Conservation (phyloP, 108 stramenopile genomes). For the Nitzschia sp. region DNA sequence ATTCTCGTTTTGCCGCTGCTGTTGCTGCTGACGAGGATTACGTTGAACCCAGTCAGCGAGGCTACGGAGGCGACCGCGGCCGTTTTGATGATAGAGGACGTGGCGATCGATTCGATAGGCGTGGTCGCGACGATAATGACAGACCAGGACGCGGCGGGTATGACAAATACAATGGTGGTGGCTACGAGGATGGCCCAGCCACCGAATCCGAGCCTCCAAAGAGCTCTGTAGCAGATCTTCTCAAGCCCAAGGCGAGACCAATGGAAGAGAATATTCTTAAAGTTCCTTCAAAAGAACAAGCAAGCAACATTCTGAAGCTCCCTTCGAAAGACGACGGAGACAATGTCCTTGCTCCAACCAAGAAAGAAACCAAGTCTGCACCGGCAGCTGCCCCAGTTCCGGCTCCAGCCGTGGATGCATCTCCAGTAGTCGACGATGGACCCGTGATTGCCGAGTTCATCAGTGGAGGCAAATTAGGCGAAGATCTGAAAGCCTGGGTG, state of each 20-base stretch:
- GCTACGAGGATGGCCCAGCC: conserved; percentile 24
- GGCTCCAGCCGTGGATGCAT: conserved; percentile 26
- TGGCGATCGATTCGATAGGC: conserved; percentile 41
- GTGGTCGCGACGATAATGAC: conserved; percentile 29
- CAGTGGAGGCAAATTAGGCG: conserved; percentile 69
- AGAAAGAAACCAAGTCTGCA: conserved; percentile 47
- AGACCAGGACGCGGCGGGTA: conserved; percentile 32
- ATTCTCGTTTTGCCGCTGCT: conserved; percentile 65
- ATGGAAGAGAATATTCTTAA: conserved; percentile 48
- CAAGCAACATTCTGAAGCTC: conserved; percentile 39
- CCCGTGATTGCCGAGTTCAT: conserved; percentile 62
- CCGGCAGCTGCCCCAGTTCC: conserved; percentile 32
- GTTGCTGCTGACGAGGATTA: conserved; percentile 49
- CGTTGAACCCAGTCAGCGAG: conserved; percentile 31
- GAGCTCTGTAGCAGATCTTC: conserved; percentile 34
- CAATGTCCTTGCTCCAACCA: conserved; percentile 28
- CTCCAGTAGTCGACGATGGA: conserved; percentile 28
- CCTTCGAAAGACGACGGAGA: conserved; percentile 42
- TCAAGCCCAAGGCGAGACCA: conserved; percentile 40
- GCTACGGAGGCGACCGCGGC: conserved; percentile 16
- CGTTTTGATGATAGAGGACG: conserved; percentile 32
- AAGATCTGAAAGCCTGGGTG: conserved; percentile 74
- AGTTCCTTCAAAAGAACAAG: conserved; percentile 53
- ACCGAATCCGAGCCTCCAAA: conserved; percentile 23
- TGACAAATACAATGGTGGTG: conserved; percentile 37